phyloP scores from a whole-genome alignment of 163 green algal genomes.

The Scenedesmus sp. region DNA sequence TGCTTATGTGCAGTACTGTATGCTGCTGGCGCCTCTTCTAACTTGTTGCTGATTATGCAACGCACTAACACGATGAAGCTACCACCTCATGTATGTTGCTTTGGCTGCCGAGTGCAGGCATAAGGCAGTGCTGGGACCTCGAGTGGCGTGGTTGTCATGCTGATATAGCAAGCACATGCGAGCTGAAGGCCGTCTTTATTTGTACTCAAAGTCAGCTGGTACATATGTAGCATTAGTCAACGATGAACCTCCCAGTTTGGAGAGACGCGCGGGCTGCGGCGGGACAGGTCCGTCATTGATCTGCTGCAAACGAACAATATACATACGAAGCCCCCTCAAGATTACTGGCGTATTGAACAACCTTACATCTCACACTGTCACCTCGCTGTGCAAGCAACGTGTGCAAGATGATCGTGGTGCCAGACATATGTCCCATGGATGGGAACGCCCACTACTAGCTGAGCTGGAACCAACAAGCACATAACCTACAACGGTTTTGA shows the following conservation, averaged over 20 bases:
- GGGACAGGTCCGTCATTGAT: neutral
- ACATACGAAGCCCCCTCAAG: neutral
- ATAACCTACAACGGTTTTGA: neutral
- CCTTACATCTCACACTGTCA: neutral
- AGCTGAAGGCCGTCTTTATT: no score
- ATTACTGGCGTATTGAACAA: neutral
- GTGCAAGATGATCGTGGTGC: no score
- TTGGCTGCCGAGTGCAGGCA: neutral
- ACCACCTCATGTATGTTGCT: neutral
- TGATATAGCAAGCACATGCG: neutral
- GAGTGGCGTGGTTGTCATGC: neutral
- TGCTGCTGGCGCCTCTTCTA: neutral
- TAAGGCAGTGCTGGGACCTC: neutral
- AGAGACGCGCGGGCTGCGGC: slow-evolving; percentile 1
- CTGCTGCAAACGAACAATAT: neutral
- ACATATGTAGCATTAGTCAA: neutral
- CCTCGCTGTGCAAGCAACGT: no score
- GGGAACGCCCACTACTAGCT: no score
- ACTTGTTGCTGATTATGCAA: neutral
- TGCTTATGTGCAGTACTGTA: neutral
- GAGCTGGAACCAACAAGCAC: neutral
- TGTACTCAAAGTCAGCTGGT: neutral
- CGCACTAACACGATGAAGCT: neutral
- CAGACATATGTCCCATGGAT: no score
- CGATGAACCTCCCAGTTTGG: neutral